Evolutionary conservation across 495 filamentous ascomycete genomes (phyloP), one percentile per base, ranked within the genome.

Genomic region (Copromyces sp.): DNA sequence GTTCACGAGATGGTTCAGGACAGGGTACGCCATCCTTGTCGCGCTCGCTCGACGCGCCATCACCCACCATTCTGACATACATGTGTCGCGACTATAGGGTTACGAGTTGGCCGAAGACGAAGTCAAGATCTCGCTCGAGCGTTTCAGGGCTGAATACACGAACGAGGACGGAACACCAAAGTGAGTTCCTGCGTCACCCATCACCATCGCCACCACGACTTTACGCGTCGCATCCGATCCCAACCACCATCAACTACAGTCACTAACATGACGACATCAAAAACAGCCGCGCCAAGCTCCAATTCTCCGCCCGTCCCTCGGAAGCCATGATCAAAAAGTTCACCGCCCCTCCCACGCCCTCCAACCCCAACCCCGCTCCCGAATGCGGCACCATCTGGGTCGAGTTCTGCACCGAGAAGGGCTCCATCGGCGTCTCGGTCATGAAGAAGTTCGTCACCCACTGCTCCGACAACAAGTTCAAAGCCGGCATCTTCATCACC

Each of bases 21-120:
- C 77, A 85, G 93, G 75, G 92, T 95, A 85, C 70, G 88, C 76
- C 24, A 39, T 76, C 53, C 53, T 65, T 65, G 35, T 65, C 53
- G 53, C 42, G 47, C 38, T 42, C 45, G 14, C 20, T 12, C 35
- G 17, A 37, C n/a, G 16, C 12, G 44, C 39, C 44, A 45, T 12
- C 53, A 20, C 24, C 24, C 20, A 61, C 53, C 2, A 61, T 37
- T 65, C 53, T 65, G 53, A 65, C 53, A 8, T 11, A 1, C 8
- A 16, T 12, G 4, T 9, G 16, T 68, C 3, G 16, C 32, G 38
- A 24, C 32, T 38, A 7, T 40, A 97, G 94, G 95, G 95, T 74
- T 99, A 99, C 83, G 91, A 96, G 79, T 85, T 99, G 24, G 85
- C 93, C 37, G 93, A 98, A 68, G 91, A 94, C 37, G 95, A 99